Evolutionary conservation across 352 stramenopile species (phyloP), one percentile per base, ranked within the genome.

Genomic region (Globisporangium takayamanum): DNA sequence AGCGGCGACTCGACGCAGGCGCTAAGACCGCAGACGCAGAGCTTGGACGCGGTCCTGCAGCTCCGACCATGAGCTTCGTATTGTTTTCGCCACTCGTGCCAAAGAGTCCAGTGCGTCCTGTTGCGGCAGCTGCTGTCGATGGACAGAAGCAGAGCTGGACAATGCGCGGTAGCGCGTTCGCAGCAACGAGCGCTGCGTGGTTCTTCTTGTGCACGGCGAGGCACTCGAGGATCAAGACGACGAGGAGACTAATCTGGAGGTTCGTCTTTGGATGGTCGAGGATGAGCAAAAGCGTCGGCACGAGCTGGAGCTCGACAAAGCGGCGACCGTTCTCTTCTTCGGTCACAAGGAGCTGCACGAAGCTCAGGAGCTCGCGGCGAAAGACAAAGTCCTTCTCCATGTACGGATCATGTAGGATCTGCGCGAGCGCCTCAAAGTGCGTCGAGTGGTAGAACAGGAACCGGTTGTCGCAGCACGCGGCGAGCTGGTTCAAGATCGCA

Each of bases 391-490:
- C 78, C 18, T 74, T 81, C 45, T 88, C 78, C 22, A 92, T 72
- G 63, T 84, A 89, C 22, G 78, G 81, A 25, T 89, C 76, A 45
- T 78, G 74, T 0, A 91, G 68, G 41, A 91, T 71, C 1, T 45
- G 51, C 2, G 73, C 73, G 8, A 91, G 64, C 0, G 60, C 74
- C 36, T 78, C 58, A 50, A 88, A 86, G 58, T 87, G 72, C 0
- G 66, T 78, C 10, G 75, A 78, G 53, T 92, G 64, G 39, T 77
- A 88, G 22, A 88, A 88, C 1, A 89, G 60, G 37, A 78, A 69
- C 0, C 76, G 69, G 51, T 88, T 89, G 54, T 88, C 78, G 3
- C 66, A 61, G 0, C 69, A 84, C 33, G 62, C 72, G 7, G 75
- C 81, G 11, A 92, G 68, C 20, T 78, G 70, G 49, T 87, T 68